These are phyloP conservation scores for Paraconiothyrium brasiliense DNA, from an alignment of 2,329 filamentous ascomycete genomes.

Conservation along the genomic window DNA sequence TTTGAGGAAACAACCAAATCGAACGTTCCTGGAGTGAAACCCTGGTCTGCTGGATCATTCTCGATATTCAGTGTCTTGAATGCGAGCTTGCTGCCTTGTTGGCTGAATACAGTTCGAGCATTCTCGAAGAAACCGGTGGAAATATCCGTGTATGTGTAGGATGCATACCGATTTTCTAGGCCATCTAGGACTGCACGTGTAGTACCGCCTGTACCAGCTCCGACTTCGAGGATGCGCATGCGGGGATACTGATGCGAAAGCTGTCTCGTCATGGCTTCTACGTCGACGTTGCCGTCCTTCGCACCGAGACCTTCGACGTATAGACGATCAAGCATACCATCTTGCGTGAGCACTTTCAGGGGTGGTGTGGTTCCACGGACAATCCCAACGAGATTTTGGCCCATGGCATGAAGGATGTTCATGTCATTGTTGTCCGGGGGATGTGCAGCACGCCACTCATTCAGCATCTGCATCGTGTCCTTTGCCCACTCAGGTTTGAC, in stretches of 20 bases:
- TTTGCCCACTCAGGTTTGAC: too few species aligned
- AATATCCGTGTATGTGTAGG: constrained; percentile 34
- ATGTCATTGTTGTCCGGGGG: neutral
- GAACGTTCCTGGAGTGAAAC: constrained; percentile 16
- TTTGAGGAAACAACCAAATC: constrained; percentile 32
- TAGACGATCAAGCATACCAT: constrained; percentile 14
- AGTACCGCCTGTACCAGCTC: constrained; percentile 13
- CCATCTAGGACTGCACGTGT: neutral
- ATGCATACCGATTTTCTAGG: neutral
- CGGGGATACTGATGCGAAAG: neutral
- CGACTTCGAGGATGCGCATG: neutral
- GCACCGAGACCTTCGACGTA: constrained; percentile 4
- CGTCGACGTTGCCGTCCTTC: neutral
- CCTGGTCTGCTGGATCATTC: constrained; percentile 19
- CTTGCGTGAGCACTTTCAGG: constrained; percentile 9
- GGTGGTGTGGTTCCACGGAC: constrained; percentile 1
- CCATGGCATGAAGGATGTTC: neutral
- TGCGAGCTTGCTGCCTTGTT: neutral
- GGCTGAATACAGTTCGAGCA: neutral
- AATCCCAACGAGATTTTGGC: constrained; percentile 6
- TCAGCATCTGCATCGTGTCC: too few species aligned
- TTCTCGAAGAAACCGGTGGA: constrained; percentile 27
- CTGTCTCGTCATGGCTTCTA: neutral
- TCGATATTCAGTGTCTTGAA: constrained; percentile 18
- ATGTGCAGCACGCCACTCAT: too few species aligned